Percentiles rank a stretch among this genome's conserved stretches.
These are phyloP conservation scores for Myxozyma melibiosi DNA, from an alignment of 805 yeast species.

Conservation along the genomic window DNA sequence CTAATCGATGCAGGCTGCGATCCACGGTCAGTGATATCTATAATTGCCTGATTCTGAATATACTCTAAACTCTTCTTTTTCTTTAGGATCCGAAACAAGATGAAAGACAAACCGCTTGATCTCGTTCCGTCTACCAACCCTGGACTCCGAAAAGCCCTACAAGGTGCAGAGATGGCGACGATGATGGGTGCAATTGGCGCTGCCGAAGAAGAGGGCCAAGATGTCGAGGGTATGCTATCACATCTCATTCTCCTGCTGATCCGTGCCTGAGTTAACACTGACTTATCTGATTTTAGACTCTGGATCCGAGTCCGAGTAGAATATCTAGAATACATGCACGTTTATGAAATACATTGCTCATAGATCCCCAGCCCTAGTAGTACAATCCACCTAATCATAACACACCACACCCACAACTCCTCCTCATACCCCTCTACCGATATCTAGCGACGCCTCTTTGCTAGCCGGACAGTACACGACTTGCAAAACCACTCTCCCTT, in stretches of 20 bases:
- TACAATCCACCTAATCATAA: not conserved
- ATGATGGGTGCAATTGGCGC: slow-evolving; percentile 34
- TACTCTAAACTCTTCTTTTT: not conserved
- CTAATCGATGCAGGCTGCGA: slow-evolving; percentile 91
- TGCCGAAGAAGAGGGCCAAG: slow-evolving; percentile 28
- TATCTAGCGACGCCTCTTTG: not conserved
- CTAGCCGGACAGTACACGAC: slow-evolving; percentile 49
- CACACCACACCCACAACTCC: not conserved
- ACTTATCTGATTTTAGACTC: slow-evolving; percentile 11
- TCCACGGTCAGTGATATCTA: slow-evolving; percentile 47
- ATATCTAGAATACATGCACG: not conserved
- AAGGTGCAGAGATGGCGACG: slow-evolving; percentile 79
- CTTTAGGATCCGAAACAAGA: slow-evolving; percentile 52
- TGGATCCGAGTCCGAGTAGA: slow-evolving; percentile 33
- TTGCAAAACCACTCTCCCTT: slow-evolving; percentile 84
- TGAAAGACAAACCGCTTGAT: slow-evolving; percentile 75
- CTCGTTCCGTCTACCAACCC: slow-evolving; percentile 59
- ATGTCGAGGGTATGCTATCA: slow-evolving; percentile 26
- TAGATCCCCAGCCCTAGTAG: not conserved
- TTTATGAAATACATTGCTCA: not conserved
- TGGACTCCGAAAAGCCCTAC: slow-evolving; percentile 62
- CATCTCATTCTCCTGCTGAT: not conserved
- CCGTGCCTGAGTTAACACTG: not conserved
- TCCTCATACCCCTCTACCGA: not conserved
- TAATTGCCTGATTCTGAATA: not conserved